These are phyloP conservation scores for Pestalotiopsis sp. DNA, from an alignment of 2,329 filamentous ascomycete genomes.

Conservation along the genomic window DNA sequence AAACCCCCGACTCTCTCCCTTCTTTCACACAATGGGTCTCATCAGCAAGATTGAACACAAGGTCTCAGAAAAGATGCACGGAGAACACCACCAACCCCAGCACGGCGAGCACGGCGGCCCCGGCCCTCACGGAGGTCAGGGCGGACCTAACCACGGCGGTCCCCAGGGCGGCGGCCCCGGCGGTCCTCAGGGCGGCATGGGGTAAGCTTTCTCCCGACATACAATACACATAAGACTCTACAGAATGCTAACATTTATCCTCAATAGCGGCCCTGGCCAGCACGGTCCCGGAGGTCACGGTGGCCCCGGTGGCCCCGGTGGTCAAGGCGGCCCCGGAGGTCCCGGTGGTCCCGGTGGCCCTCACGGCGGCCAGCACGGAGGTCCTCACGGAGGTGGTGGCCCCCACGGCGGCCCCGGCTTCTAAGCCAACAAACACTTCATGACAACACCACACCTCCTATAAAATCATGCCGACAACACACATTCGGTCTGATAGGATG, in stretches of 20 bases:
- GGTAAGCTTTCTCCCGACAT: too few species aligned
- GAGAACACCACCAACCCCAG: not conserved
- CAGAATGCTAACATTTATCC: not conserved
- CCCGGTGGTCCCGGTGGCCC: slow-evolving; percentile 1
- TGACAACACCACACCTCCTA: not conserved
- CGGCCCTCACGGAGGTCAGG: not conserved
- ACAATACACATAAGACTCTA: too few species aligned
- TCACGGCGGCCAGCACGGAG: slow-evolving; percentile 1
- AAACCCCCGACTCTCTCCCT: not conserved
- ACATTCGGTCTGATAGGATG: not conserved
- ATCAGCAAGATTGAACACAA: slow-evolving; percentile 12
- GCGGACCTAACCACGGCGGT: not conserved
- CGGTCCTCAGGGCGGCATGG: too few species aligned
- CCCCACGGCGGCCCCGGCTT: not conserved
- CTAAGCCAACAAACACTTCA: not conserved
- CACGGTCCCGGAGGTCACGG: not conserved
- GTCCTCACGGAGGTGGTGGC: slow-evolving; percentile 3
- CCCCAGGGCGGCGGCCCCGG: slow-evolving; percentile 5
- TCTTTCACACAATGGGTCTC: slow-evolving; percentile 1
- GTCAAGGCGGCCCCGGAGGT: not conserved
- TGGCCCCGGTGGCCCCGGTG: not conserved
- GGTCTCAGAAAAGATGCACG: slow-evolving; percentile 4
- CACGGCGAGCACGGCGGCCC: not conserved
- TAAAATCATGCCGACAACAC: not conserved
- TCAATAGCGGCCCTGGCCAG: not conserved